Conservation (phyloP, 768 basidiomycete genomes). For the Omphalotus guepiniiformis region DNA sequence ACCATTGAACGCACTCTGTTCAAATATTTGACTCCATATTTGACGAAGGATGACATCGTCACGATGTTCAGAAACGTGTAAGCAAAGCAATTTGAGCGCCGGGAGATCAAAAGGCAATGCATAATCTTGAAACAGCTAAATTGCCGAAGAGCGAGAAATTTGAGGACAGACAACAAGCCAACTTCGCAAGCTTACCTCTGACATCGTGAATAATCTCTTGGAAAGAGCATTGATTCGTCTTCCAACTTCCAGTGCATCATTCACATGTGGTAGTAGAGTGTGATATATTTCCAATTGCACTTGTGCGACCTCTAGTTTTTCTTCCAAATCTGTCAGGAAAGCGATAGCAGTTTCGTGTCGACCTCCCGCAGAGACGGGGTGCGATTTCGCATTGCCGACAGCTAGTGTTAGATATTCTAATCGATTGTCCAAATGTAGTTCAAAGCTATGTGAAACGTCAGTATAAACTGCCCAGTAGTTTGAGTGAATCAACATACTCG, state of each 20-base stretch:
- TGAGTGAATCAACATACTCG: conserved; percentile 58
- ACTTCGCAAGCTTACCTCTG: conserved; percentile 55
- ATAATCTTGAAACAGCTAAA: conserved; percentile 82
- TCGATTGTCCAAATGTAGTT: conserved; percentile 65
- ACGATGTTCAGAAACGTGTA: conserved; percentile 91
- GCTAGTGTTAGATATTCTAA: conserved; percentile 92
- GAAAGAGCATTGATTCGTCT: conserved; percentile 58
- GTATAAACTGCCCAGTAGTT: conserved; percentile 1
- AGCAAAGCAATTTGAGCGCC: conserved; percentile 80
- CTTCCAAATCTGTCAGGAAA: conserved; percentile 92
- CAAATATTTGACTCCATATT: conserved; percentile 88
- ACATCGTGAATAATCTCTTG: conserved; percentile 68
- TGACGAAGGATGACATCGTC: conserved; percentile 77
- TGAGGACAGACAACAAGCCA: background rate
- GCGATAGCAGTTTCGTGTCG: conserved; percentile 88
- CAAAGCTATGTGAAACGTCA: conserved; percentile 47
- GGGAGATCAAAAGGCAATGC: conserved; percentile 84
- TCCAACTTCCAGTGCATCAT: conserved; percentile 59
- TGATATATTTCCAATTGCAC: conserved; percentile 92
- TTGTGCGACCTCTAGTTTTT: conserved; percentile 94
- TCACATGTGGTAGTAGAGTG: conserved; percentile 53
- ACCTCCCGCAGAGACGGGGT: conserved; percentile 73
- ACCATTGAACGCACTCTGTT: conserved; percentile 52
- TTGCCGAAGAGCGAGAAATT: conserved; percentile 8
- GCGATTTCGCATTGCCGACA: conserved; percentile 94